phyloP scores from a whole-genome alignment of 2,329 filamentous ascomycete genomes.

The Pseudocercospora macadamiae region DNA sequence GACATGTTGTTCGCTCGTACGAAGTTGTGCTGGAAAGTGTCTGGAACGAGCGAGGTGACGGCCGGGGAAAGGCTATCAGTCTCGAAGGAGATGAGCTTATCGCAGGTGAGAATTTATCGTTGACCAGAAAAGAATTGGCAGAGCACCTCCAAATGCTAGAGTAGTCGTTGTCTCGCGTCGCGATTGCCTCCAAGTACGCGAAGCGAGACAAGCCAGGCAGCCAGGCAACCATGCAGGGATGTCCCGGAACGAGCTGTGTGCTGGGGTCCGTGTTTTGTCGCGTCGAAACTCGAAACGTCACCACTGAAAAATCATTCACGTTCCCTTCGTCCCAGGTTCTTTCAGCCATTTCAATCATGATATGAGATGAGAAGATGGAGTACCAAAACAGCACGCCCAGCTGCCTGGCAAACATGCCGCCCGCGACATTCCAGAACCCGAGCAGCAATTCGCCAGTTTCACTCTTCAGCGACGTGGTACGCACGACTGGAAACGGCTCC shows the following conservation, averaged over 20 bases:
- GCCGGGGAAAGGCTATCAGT: background rate
- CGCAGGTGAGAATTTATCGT: background rate
- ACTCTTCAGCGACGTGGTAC: background rate
- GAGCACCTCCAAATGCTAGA: too few species aligned
- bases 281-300: constrained; percentile 13
- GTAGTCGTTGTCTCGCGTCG: too few species aligned
- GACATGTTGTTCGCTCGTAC: constrained; percentile 18
- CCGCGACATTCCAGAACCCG: background rate
- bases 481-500: background rate
- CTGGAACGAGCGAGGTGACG: background rate
- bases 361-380: constrained; percentile 35
- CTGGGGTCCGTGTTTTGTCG: background rate
- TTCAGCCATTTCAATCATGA: background rate
- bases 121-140: too few species aligned
- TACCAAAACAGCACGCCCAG: constrained; percentile 8
- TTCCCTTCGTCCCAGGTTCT: background rate
- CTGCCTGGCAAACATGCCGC: constrained; percentile 7
- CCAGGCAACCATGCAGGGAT: too few species aligned
- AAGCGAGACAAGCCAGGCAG: too few species aligned
- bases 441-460: background rate
- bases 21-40: background rate
- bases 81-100: background rate
- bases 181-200: too few species aligned
- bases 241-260: too few species aligned
- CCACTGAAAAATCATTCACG: background rate